Evolutionary conservation across 1,139 yeast genomes (phyloP).

Genomic region (Candida tropicalis): DNA sequence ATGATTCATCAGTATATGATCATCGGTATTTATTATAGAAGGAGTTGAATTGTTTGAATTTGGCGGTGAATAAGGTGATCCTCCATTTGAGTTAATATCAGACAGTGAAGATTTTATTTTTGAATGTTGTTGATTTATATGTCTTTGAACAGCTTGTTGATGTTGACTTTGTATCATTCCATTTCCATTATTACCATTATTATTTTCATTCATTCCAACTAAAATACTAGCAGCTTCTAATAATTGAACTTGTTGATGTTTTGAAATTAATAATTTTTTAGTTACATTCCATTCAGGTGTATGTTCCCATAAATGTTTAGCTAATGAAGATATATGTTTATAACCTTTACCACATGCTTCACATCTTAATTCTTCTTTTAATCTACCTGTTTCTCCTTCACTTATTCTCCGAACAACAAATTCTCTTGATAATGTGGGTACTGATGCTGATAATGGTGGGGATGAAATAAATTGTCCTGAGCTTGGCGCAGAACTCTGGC

Average conservation of each 20-base stretch:
- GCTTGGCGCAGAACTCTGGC: constrained; percentile 7
- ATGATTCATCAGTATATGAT: background rate
- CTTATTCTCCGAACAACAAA: constrained; percentile 81
- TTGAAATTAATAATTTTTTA: constrained; percentile 75
- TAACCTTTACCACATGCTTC: constrained; percentile 92
- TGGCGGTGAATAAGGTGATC: constrained; percentile 14
- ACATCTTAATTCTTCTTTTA: constrained; percentile 81
- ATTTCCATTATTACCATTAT: background rate
- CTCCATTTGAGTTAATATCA: too few species aligned
- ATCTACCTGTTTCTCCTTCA: constrained; percentile 83
- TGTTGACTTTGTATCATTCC: background rate
- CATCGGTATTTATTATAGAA: background rate
- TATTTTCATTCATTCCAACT: constrained; percentile 72
- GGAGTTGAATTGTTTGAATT: background rate
- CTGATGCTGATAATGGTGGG: constrained; percentile 32
- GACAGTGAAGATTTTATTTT: background rate
- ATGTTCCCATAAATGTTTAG: constrained; percentile 78
- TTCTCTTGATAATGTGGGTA: constrained; percentile 62
- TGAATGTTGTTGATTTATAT: constrained; percentile 3
- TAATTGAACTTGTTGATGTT: constrained; percentile 88
- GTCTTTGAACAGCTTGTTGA: constrained; percentile 2
- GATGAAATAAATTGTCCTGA: constrained; percentile 7
- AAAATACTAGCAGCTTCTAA: constrained; percentile 86
- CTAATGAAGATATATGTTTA: constrained; percentile 78
- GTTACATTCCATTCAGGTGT: constrained; percentile 93